These are phyloP conservation scores for Gracilariopsis chorda DNA, from an alignment of 23 red algal genomes.

Conservation along the genomic window DNA sequence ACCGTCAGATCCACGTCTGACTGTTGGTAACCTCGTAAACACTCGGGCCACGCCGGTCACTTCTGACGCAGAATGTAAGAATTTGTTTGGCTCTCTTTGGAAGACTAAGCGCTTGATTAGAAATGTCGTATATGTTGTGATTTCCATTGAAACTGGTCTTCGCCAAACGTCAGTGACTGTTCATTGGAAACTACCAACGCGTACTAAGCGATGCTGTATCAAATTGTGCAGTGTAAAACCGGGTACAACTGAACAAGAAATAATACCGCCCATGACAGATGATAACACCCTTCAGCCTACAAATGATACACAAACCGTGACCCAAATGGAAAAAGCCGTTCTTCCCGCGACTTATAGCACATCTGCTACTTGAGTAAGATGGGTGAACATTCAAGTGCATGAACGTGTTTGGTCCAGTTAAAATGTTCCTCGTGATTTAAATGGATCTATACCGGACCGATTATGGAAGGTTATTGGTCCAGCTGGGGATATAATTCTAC, in stretches of 20 bases:
- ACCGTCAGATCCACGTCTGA: neutral
- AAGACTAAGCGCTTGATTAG: neutral
- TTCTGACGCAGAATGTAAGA: neutral
- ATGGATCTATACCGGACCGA: neutral
- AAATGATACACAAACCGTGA: neutral
- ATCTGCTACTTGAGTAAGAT: neutral
- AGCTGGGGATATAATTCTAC: neutral
- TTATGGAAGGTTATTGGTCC: slow-evolving; percentile 2
- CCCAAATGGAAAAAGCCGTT: neutral
- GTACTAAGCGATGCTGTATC: neutral
- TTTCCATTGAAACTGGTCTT: neutral
- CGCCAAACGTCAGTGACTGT: neutral
- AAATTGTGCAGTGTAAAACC: neutral
- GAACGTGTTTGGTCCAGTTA: neutral
- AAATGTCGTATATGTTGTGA: neutral
- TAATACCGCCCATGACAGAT: neutral
- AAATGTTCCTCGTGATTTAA: neutral
- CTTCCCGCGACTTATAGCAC: neutral
- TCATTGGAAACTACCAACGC: neutral
- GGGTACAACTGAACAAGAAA: neutral
- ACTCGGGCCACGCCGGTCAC: neutral
- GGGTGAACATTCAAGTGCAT: neutral
- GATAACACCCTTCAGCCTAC: neutral
- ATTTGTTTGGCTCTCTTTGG: neutral
- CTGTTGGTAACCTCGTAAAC: neutral